Percentiles rank a stretch among this genome's conserved stretches.
Evolutionary conservation across 768 basidiomycete species (phyloP).

Genomic region (Nidularia pulvinata): DNA sequence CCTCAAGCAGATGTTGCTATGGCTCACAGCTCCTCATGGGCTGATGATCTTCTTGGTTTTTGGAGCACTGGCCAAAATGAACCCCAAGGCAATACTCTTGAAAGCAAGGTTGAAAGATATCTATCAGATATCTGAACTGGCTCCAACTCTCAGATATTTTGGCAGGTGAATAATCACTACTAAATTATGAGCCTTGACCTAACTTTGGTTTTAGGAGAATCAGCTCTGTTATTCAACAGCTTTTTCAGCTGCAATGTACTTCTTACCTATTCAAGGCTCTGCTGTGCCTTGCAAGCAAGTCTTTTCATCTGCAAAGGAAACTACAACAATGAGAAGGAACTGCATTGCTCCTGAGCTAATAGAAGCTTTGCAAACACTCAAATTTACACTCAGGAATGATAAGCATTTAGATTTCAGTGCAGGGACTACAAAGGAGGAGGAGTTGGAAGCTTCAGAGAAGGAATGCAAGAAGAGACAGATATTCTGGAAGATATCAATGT

Average conservation of each 20-base stretch:
- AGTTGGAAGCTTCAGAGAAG: too few relatives aligned
- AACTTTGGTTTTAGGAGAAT: background rate
- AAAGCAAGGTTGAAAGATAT: background rate
- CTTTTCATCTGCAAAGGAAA: too few relatives aligned
- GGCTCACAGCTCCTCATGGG: background rate
- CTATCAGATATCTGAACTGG: background rate
- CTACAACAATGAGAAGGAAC: too few relatives aligned
- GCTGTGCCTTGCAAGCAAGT: background rate
- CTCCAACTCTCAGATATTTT: background rate
- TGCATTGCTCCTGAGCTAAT: too few relatives aligned
- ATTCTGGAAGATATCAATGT: too few relatives aligned
- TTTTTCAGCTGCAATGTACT: conserved; percentile 6
- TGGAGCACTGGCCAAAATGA: background rate
- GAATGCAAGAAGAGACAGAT: too few relatives aligned
- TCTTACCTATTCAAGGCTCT: conserved; percentile 1
- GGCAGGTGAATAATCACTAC: background rate
- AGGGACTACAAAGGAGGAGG: too few relatives aligned
- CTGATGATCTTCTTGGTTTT: background rate
- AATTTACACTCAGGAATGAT: too few relatives aligned
- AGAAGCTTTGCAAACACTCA: too few relatives aligned
- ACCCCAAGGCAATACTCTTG: background rate
- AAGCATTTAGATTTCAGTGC: too few relatives aligned
- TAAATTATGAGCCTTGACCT: background rate
- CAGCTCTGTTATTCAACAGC: conserved; percentile 1
- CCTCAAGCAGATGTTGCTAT: background rate